Evolutionary conservation across 345 rosid genomes (phyloP).

Genomic region (Trapa incisa): DNA sequence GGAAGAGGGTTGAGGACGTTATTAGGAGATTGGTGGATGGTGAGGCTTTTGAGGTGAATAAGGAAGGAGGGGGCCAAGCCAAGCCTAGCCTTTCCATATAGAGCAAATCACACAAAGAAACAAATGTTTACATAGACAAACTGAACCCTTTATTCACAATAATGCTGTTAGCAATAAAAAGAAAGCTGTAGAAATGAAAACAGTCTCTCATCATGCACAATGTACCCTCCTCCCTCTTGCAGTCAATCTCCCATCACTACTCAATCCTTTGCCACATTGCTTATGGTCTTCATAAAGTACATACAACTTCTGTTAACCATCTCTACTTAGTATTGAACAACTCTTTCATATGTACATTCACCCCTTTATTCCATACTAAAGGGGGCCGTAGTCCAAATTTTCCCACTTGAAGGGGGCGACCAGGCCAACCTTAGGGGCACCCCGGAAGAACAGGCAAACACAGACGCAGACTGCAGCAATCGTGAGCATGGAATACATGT

Average conservation of each 20-base stretch:
- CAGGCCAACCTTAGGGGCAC: constrained; percentile 43
- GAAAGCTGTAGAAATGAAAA: background rate
- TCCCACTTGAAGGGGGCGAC: constrained; percentile 77
- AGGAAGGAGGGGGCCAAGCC: no score
- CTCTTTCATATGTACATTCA: constrained; percentile 1
- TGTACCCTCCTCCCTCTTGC: background rate
- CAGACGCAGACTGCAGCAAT: constrained; percentile 88
- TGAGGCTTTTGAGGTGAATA: no score
- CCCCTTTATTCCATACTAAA: constrained; percentile 15
- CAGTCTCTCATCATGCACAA: background rate
- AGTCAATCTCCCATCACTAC: background rate
- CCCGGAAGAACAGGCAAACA: constrained; percentile 73
- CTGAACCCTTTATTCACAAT: background rate
- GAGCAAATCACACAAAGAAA: no score
- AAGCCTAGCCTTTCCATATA: no score
- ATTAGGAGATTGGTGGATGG: no score
- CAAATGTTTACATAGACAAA: no score
- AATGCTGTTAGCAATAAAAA: background rate
- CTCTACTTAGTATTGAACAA: background rate
- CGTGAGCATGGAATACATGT: constrained; percentile 70
- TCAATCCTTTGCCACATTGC: background rate
- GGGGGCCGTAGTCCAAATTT: constrained; percentile 53
- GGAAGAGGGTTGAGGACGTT: no score
- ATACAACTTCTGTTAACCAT: background rate
- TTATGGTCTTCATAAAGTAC: background rate